These are phyloP conservation scores for Pistacia atlantica DNA, from an alignment of 345 rosid species.

Conservation along the genomic window DNA sequence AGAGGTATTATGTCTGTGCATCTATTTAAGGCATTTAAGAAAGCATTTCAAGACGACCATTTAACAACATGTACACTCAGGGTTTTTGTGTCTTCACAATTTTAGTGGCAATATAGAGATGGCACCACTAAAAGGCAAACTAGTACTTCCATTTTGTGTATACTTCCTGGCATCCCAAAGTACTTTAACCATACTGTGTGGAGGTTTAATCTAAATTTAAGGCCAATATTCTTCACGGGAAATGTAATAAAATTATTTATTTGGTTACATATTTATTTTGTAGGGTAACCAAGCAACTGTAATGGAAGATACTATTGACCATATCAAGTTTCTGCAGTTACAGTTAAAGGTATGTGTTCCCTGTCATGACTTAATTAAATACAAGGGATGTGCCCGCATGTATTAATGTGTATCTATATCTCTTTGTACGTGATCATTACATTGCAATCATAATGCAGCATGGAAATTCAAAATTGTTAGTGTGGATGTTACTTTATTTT, in stretches of 20 bases:
- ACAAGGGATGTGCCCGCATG: neutral
- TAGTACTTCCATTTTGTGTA: neutral
- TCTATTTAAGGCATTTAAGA: neutral
- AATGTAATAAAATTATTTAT: neutral
- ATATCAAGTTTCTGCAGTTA: slow-evolving; percentile 61
- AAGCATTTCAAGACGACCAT: neutral
- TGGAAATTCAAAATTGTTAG: neutral
- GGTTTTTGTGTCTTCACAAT: slow-evolving; percentile 1
- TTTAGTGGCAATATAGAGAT: neutral
- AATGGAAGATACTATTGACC: slow-evolving; percentile 41
- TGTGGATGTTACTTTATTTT: neutral
- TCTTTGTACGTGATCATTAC: neutral
- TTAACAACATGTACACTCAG: neutral
- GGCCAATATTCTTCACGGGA: neutral
- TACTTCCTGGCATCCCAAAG: neutral
- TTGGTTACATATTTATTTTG: slow-evolving; percentile 24
- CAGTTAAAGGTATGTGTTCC: slow-evolving; percentile 51
- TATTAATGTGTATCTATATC: neutral
- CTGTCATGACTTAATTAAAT: neutral
- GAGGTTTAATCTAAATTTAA: neutral
- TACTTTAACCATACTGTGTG: neutral
- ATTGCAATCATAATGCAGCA: neutral
- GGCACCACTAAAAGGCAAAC: neutral
- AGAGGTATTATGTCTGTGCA: slow-evolving; percentile 32
- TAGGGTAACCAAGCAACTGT: slow-evolving; percentile 36